These are phyloP conservation scores for Aspergillus mulundensis DNA, from an alignment of 495 filamentous ascomycete species.

Conservation along the genomic window DNA sequence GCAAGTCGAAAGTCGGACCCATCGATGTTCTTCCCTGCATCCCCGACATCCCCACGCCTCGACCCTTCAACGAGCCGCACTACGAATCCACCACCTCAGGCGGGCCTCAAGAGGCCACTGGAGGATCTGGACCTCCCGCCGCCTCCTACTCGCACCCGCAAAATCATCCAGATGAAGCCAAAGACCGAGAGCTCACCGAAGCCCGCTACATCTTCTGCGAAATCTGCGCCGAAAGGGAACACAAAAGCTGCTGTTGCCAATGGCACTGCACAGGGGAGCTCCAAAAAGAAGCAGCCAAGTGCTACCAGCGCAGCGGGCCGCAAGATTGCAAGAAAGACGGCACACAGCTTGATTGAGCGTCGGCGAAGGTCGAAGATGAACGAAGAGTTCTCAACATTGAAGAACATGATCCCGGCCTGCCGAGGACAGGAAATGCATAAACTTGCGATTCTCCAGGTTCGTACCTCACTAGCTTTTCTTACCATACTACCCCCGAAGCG, in stretches of 20 bases:
- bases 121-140: constrained; percentile 77
- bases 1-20: constrained; percentile 40
- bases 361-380: constrained; percentile 96
- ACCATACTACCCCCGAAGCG: not conserved
- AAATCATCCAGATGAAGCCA: constrained; percentile 96
- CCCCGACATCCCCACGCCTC: constrained; percentile 52
- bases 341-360: constrained; percentile 91
- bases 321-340: constrained; percentile 94
- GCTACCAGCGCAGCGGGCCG: constrained; percentile 76
- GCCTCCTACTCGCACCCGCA: constrained; percentile 84
- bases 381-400: constrained; percentile 91
- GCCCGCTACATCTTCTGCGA: constrained; percentile 20
- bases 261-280: constrained; percentile 24
- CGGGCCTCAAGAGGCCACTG: constrained; percentile 46
- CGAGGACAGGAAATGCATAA: constrained; percentile 94
- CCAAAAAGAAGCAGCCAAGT: constrained; percentile 64
- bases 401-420: constrained; percentile 94
- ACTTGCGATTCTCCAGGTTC: constrained; percentile 88
- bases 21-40: constrained; percentile 50
- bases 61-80: constrained; percentile 29
- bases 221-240: constrained; percentile 25
- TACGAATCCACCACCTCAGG: constrained; percentile 55
- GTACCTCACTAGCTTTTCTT: constrained; percentile 14
- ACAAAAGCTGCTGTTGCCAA: constrained; percentile 27
- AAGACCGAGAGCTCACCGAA: constrained; percentile 33